Evolutionary conservation across 2,329 filamentous ascomycete genomes (phyloP), one percentile per base, ranked within the genome.

Genomic region (Tolypocladium nubicola): DNA sequence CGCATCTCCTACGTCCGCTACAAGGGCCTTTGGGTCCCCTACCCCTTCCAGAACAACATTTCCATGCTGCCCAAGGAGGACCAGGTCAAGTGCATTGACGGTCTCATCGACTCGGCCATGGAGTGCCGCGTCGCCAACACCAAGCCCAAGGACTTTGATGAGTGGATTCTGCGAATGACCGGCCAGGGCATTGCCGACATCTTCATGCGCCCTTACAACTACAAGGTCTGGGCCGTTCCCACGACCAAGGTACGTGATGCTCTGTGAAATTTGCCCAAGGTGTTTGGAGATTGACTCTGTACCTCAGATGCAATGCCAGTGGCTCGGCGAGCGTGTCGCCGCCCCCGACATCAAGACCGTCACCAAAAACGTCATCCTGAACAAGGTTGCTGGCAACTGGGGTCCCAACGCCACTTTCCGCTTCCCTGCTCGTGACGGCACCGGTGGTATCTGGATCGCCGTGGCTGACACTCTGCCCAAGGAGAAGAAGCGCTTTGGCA

Each of bases 1-100:
- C 92, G 94, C 72, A 94, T 99, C 77, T 99, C 94, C 62, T 99
- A 99, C 74, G 93, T 99, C 66, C 92, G 94, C 71, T 97, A 91
- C 87, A 93, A 96, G 85, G 82, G 83, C 65, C 82, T 90, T 70
- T 99, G 94, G 94, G 94, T 99, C 58, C 93, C 94, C 56, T 99
- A 99, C 78, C 94, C 94, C 63, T 97, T 99, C 87, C 94, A 99
- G 81, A 99, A 97, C 85, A 99, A 99, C 82, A 93, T 99, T 72
- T 96, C 94, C 68, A 93, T 97, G 86, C 79, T 99, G 70, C 89
- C 90, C 73, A 96, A 97, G 81, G 90, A 97, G 65, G 94, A 99
- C 69, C 92, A 99, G 79, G 91, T 97, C 64, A 87, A 83, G 71
- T 95, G 90, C 74, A 87, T 99, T 68, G 90, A 97, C 65, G 93